phyloP scores from a whole-genome alignment of 371 early-diverging fungal genomes.

The Mucor racemosus region DNA sequence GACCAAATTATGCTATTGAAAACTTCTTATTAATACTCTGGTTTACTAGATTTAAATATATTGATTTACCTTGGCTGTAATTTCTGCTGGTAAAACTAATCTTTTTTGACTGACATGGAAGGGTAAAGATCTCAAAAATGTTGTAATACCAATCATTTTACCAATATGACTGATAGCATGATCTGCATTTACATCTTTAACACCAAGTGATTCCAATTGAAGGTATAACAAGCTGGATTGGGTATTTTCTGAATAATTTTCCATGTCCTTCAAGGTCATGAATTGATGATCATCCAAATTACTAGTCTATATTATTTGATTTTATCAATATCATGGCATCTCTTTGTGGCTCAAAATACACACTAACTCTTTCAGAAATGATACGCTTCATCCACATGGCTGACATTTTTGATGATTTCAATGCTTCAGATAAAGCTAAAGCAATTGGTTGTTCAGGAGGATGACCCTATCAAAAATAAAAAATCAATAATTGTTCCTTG shows the following conservation, averaged over 20 bases:
- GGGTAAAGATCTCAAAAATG: slow-evolving; percentile 73
- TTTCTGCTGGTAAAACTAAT: slow-evolving; percentile 73
- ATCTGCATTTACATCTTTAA: slow-evolving; percentile 83
- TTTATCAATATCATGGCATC: neutral
- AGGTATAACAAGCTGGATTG: slow-evolving; percentile 84
- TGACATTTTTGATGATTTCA: slow-evolving; percentile 58
- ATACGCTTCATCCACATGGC: slow-evolving; percentile 74
- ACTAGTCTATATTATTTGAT: slow-evolving; percentile 50
- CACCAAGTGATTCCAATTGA: slow-evolving; percentile 85
- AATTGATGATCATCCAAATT: slow-evolving; percentile 72
- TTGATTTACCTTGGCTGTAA: slow-evolving; percentile 73
- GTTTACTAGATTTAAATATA: neutral
- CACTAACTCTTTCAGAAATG: slow-evolving; percentile 70
- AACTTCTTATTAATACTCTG: neutral
- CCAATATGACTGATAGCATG: slow-evolving; percentile 92
- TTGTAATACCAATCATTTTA: slow-evolving; percentile 84
- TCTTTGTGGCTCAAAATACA: neutral
- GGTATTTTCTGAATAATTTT: slow-evolving; percentile 88
- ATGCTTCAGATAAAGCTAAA: slow-evolving; percentile 53
- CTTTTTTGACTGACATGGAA: slow-evolving; percentile 69
- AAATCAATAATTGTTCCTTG: neutral
- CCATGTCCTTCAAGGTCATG: slow-evolving; percentile 78
- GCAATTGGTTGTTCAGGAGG: slow-evolving; percentile 81
- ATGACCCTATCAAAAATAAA: slow-evolving; percentile 47
- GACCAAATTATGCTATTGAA: slow-evolving; percentile 63